Conservation (phyloP, 75 land plant genomes). For the Azolla pinnata region DNA sequence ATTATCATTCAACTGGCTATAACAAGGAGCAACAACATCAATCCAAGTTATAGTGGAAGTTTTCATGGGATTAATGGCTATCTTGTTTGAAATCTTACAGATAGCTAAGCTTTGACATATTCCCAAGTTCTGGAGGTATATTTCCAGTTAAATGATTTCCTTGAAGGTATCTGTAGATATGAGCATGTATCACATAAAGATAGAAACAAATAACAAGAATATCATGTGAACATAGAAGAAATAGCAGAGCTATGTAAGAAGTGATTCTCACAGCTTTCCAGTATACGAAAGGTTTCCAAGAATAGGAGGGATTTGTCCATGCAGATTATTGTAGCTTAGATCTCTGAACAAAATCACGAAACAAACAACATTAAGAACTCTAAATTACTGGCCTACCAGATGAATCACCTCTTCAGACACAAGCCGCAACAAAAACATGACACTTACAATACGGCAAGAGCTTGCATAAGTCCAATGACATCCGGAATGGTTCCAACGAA, state of each 20-base stretch:
- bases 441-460: conserved; percentile 77
- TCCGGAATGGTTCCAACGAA: conserved; percentile 72
- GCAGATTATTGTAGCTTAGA: conserved; percentile 19
- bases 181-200: background rate
- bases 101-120: conserved; percentile 61
- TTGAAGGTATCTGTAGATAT: conserved; percentile 60
- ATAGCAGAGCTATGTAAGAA: background rate
- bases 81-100: conserved; percentile 33
- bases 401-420: too few species aligned
- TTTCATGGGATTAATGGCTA: too few species aligned
- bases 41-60: background rate
- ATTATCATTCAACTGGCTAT: conserved; percentile 82
- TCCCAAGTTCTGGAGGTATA: conserved; percentile 84
- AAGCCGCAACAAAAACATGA: background rate
- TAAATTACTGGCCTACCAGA: too few species aligned
- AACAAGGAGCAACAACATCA: conserved; percentile 5
- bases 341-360: conserved; percentile 22
- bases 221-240: too few species aligned
- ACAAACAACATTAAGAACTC: too few species aligned
- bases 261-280: conserved; percentile 16
- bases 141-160: conserved; percentile 73
- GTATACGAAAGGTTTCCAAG: conserved; percentile 24
- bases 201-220: too few species aligned
- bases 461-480: conserved; percentile 81
- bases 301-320: conserved; percentile 23